Percentiles rank a stretch among this genome's conserved stretches.
Conservation (phyloP, 768 basidiomycete species). For the Exidia glandulosa region DNA sequence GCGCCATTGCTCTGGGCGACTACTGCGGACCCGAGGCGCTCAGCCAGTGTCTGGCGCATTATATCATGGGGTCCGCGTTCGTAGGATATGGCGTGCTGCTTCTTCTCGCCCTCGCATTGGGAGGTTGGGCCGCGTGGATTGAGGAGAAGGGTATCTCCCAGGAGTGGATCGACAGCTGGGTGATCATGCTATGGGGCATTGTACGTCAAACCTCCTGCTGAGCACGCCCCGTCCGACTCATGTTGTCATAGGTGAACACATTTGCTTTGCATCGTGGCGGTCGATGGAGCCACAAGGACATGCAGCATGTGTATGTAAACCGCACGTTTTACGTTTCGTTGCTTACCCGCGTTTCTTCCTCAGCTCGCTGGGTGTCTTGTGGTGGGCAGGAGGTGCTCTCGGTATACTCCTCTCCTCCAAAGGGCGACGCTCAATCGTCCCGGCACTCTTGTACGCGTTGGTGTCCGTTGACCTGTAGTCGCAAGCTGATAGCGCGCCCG, state of each 20-base stretch:
- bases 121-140: constrained; percentile 6
- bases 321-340: not conserved
- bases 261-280: constrained; percentile 84
- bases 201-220: not conserved
- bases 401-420: constrained; percentile 75
- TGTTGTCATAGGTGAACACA: constrained; percentile 54
- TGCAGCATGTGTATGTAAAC: constrained; percentile 77
- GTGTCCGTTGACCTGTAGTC: not conserved
- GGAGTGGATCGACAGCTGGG: constrained; percentile 25
- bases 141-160: constrained; percentile 17
- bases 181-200: constrained; percentile 24
- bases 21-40: constrained; percentile 72
- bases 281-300: constrained; percentile 80
- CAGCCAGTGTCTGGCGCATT: constrained; percentile 81
- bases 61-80: constrained; percentile 47
- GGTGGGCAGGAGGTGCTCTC: constrained; percentile 88
- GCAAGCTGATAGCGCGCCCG: not conserved
- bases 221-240: not conserved
- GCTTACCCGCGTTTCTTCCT: not conserved
- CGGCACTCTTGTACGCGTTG: constrained; percentile 57
- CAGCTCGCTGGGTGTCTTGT: constrained; percentile 64
- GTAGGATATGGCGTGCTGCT: not conserved
- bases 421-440: constrained; percentile 72
- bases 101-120: not conserved
- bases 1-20: constrained; percentile 58